Conservation (phyloP, 805 yeast genomes). For the Metschnikowia dekortorum region DNA sequence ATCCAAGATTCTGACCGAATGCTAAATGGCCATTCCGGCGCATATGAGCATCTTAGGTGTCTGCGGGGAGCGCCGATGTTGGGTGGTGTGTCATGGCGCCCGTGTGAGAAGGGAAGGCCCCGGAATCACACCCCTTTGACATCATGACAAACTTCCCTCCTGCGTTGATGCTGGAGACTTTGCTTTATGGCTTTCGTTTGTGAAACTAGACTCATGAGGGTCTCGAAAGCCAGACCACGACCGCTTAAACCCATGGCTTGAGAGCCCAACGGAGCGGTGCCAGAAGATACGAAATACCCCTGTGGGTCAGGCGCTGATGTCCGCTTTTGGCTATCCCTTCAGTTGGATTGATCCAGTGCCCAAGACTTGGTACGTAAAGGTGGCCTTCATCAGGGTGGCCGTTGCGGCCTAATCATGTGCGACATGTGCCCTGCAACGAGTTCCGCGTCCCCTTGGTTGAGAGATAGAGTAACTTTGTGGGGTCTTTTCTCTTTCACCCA, state of each 20-base stretch:
- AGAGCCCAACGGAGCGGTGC: constrained; percentile 6
- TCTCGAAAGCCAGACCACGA: constrained; percentile 17
- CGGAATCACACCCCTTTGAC: not conserved
- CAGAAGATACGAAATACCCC: not conserved
- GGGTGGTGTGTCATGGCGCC: constrained; percentile 1
- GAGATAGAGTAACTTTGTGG: constrained; percentile 15
- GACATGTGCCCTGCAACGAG: not conserved
- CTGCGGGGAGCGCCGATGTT: not conserved
- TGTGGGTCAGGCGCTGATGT: not conserved
- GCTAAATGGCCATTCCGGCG: constrained; percentile 9
- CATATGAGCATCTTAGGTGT: constrained; percentile 7
- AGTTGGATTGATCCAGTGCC: constrained; percentile 14
- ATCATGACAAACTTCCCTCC: not conserved
- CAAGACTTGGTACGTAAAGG: constrained; percentile 12
- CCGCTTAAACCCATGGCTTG: constrained; percentile 6
- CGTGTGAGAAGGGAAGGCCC: not conserved
- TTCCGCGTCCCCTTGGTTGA: constrained; percentile 5
- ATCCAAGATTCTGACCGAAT: not conserved
- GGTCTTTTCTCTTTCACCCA: constrained; percentile 8
- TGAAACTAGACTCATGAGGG: constrained; percentile 3
- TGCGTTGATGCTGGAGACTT: constrained; percentile 2
- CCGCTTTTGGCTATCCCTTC: constrained; percentile 13
- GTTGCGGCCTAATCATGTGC: not conserved
- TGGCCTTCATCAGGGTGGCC: not conserved
- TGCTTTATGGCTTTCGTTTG: constrained; percentile 17